Evolutionary conservation across 1,139 yeast species (phyloP), one percentile per base, ranked within the genome.

Genomic region (Taphrina sp.): DNA sequence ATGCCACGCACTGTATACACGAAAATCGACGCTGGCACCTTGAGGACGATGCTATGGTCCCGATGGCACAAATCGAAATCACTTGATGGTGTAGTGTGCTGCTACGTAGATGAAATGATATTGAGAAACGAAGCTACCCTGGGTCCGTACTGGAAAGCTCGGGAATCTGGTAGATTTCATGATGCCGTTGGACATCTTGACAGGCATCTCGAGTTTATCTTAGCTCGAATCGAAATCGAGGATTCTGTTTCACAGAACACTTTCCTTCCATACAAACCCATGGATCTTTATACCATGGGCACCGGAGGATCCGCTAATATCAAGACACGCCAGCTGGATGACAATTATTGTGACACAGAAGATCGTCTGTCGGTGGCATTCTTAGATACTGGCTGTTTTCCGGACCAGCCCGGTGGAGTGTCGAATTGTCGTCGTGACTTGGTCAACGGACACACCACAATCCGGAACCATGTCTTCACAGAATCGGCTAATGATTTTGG

Each of bases 351-450:
- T n/a, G 47, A 43, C 31, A 43, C 47, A 8, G 23, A 43, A n/a
- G 47, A 43, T 31, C 14, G 47, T 2, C 16, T 43, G 29, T 31
- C 37, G 12, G 38, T 43, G 29, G 31, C 31, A 28, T 43, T 43
- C 31, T 23, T 43, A 8, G 47, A 43, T 16, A 43, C 47, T 5
- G 47, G 47, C 2, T 43, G 47, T 38, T 43, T 43, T 14, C 47
- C 47, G 4, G 47, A 43, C 23, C 47, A 43, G 38, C 47, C 47
- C 5, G 47, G 47, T 2, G 47, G 47, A 19, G 47, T 43, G 12
- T 43, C 47, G 19, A 43, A 43, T 31, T 43, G 47, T 43, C 47
- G 47, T 31, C 47, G 47, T 12, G 47, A 43, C 22, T 38, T 43
- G 7, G 47, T 43, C 14, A 43, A 43, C 19, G 47, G 47, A 2